Percentiles rank a stretch among this genome's conserved stretches.
These are phyloP conservation scores for Rheum nobile DNA, from an alignment of 148 eudicot genomes.

Conservation along the genomic window DNA sequence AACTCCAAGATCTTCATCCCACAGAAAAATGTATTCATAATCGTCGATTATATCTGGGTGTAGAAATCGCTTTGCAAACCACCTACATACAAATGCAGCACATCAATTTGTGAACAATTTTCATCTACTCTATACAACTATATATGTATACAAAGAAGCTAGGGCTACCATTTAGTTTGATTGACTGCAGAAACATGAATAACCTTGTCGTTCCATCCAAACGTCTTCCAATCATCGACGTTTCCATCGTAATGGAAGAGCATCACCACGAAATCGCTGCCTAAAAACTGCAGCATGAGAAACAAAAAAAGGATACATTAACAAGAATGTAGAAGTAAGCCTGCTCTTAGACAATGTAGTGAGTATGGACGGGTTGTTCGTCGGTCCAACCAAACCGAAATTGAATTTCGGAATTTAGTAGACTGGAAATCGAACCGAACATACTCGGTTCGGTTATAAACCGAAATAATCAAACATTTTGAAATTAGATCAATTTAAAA, in stretches of 20 bases:
- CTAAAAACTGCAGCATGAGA: constrained; percentile 48
- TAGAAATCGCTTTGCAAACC: constrained; percentile 89
- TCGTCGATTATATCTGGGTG: constrained; percentile 86
- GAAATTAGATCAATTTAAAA: too few species aligned
- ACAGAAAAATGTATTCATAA: constrained; percentile 65
- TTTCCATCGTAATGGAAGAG: constrained; percentile 82
- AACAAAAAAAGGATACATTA: background rate
- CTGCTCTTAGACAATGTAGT: background rate
- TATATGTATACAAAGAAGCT: background rate
- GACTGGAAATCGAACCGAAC: too few species aligned
- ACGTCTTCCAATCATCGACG: constrained; percentile 66
- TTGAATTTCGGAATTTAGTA: too few species aligned
- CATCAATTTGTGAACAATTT: too few species aligned
- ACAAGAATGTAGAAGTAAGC: background rate
- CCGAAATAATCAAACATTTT: too few species aligned
- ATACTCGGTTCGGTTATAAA: too few species aligned
- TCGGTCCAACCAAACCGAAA: too few species aligned
- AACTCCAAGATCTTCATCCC: constrained; percentile 99
- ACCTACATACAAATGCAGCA: constrained; percentile 35
- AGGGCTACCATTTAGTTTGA: constrained; percentile 82
- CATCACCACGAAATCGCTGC: constrained; percentile 52
- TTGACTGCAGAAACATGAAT: constrained; percentile 67
- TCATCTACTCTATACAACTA: background rate
- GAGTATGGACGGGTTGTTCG: too few species aligned
- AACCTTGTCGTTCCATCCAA: constrained; percentile 58